Evolutionary conservation across 192 early-diverging fungal species (phyloP), one percentile per base, ranked within the genome.

Genomic region (Spinellus fusiger): DNA sequence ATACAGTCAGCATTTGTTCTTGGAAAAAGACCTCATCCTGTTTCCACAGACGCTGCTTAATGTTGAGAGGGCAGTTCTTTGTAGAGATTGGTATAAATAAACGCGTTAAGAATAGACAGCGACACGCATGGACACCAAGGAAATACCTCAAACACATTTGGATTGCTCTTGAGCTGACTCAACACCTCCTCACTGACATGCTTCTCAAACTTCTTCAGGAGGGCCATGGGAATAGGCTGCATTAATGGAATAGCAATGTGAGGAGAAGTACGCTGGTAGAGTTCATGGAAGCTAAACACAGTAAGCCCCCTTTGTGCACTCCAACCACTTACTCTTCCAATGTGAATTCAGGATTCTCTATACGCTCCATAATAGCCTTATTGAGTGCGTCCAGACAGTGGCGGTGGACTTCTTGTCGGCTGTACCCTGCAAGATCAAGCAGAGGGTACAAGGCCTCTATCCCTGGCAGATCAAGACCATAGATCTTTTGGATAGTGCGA

Each of bases 221-320:
- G 64, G 8, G 77, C 74, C 54, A 83, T 65, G 15, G 81, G 79
- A 23, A 83, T 67, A 15, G 74, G 69, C 44, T 77, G 79, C 57
- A 83, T 73, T 16, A 70, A 68, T 3, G 71, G 62, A 0, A 77
- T 73, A 28, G 71, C 60, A 33, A 83, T 75, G 49, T 83, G 79
- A 9, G 74, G 77, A 25, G 77, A 50, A 38, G 77, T 78, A n/a
- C 61, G 53, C 20, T 67, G 62, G 37, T 80, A 65, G 1, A 77
- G 51, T 20, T 70, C 58, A 29, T 73, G 56, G 35, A 79, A 79
- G 40, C 79, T 77, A 55, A 51, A 2, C 23, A 9, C 23, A 33
- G 46, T 10, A 32, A 26, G 48, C n/a, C n/a, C n/a, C n/a, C n/a
- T n/a, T n/a, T n/a, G n/a, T n/a, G n/a, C n/a, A n/a, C n/a, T n/a